Percentiles rank a stretch among this genome's conserved stretches.
phyloP scores from a whole-genome alignment of 306 rosid species.

The Quercus cerris region DNA sequence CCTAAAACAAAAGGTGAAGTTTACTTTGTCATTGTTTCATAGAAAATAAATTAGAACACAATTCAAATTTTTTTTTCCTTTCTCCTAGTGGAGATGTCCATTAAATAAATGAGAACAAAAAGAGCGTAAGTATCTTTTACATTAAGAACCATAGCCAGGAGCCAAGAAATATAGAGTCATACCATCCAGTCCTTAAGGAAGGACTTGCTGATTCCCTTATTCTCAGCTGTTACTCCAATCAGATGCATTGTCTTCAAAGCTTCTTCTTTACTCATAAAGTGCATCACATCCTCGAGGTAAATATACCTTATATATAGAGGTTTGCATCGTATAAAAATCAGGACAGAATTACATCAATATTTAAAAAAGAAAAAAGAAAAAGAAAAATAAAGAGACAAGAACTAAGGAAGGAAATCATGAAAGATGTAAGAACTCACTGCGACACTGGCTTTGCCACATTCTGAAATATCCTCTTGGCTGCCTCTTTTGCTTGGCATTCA shows the following conservation, averaged over 20 bases:
- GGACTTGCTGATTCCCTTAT: conserved; percentile 10
- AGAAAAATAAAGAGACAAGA: neutral
- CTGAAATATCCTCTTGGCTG: conserved; percentile 34
- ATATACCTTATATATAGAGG: conserved; percentile 16
- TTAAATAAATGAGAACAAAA: neutral
- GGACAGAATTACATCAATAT: neutral
- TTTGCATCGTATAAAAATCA: neutral
- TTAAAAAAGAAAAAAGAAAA: neutral
- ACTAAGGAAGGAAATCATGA: neutral
- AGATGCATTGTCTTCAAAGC: conserved; percentile 28
- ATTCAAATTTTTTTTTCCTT: no score
- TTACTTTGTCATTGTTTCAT: neutral
- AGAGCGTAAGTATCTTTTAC: neutral
- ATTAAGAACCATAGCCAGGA: neutral
- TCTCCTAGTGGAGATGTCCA: no score
- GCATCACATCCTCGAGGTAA: conserved; percentile 27
- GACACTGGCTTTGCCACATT: conserved; percentile 28
- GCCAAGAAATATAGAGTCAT: neutral
- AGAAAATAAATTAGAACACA: no score
- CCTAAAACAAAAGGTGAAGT: conserved; percentile 18
- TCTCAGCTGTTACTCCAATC: conserved; percentile 11
- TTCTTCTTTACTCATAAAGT: conserved; percentile 37
- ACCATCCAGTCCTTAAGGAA: conserved; percentile 40
- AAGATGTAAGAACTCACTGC: conserved; percentile 13
- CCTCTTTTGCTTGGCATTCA: conserved; percentile 37